These are phyloP conservation scores for Nakataea oryzae DNA, from an alignment of 2,329 filamentous ascomycete genomes.

Conservation along the genomic window DNA sequence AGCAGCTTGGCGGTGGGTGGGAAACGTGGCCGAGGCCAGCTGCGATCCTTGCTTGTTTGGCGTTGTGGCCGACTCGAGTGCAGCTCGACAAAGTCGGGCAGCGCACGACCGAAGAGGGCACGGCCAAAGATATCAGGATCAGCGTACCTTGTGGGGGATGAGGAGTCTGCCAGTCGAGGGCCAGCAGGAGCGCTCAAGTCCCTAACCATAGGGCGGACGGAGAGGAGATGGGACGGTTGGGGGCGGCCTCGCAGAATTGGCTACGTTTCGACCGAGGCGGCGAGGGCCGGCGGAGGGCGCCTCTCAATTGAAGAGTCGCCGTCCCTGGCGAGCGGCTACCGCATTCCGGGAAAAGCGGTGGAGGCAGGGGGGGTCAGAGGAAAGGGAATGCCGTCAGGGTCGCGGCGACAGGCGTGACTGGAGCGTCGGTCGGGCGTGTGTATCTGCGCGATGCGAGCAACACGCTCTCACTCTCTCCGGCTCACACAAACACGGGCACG, in stretches of 20 bases:
- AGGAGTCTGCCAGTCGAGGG: conserved; percentile 46
- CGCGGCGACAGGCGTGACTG: background rate
- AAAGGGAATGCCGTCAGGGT: background rate
- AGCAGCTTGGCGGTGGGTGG: background rate
- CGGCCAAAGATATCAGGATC: conserved; percentile 2
- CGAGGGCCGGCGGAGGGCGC: background rate
- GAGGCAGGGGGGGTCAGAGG: background rate
- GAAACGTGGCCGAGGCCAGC: background rate
- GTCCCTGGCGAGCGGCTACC: background rate
- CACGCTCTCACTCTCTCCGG: background rate
- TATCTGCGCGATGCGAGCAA: background rate
- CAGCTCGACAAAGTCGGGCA: background rate
- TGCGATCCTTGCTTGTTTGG: background rate
- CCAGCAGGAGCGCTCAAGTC: conserved; percentile 48
- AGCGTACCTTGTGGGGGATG: conserved; percentile 46
- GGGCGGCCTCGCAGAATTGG: background rate
- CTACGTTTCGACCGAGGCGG: background rate
- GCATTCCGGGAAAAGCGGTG: background rate
- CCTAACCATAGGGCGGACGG: conserved; percentile 33
- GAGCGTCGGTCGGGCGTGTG: background rate
- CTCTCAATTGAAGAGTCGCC: background rate
- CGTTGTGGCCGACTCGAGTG: background rate
- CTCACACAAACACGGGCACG: background rate
- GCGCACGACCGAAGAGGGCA: background rate
- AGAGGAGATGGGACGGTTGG: background rate